Evolutionary conservation across 352 stramenopile genomes (phyloP), one percentile per base, ranked within the genome.

Genomic region (Pythium myriotylum): DNA sequence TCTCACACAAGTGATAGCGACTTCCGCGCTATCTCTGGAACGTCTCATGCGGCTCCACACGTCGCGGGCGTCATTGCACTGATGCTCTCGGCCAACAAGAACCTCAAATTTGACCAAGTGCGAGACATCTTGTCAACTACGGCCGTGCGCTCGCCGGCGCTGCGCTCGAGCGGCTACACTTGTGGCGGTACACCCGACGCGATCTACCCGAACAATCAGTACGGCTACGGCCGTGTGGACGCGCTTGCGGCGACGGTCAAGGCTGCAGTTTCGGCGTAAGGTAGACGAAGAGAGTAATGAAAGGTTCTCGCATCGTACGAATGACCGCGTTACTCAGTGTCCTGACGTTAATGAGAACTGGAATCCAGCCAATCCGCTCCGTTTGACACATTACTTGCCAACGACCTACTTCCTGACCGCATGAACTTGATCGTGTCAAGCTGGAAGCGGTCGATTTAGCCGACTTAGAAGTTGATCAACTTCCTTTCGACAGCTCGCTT

Each of bases 221-320:
- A 62, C 26, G 67, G 67, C 33, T 68, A 72, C 24, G 67, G 67
- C 35, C 67, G 62, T 29, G 41, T 74, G 22, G 59, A 74, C 59
- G 54, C 41, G 16, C 13, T 51, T 26, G 39, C 33, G 5, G 53
- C 53, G 19, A 29, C 26, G 22, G 4, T 33, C 22, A 33, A 52
- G 26, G 45, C 45, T 0, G 19, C 16, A 13, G 26, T 17, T 8
- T 29, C 19, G 42, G 13, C 16, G 3, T 29, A 26, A 20, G 8
- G 16, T n/a, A n/a, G n/a, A n/a, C n/a, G n/a, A n/a, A n/a, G n/a
- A n/a, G n/a, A n/a, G n/a, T n/a, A n/a, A n/a, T n/a, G n/a, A n/a
- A n/a, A n/a, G n/a, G n/a, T n/a, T n/a, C n/a, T n/a, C n/a, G n/a
- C n/a, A n/a, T n/a, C n/a, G n/a, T n/a, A n/a, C n/a, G n/a, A n/a